A percentile compares a stretch with the other conserved stretches of the same genome.
phyloP scores from a whole-genome alignment of 2,329 filamentous ascomycete genomes.

The Coniochaeta ligniaria region DNA sequence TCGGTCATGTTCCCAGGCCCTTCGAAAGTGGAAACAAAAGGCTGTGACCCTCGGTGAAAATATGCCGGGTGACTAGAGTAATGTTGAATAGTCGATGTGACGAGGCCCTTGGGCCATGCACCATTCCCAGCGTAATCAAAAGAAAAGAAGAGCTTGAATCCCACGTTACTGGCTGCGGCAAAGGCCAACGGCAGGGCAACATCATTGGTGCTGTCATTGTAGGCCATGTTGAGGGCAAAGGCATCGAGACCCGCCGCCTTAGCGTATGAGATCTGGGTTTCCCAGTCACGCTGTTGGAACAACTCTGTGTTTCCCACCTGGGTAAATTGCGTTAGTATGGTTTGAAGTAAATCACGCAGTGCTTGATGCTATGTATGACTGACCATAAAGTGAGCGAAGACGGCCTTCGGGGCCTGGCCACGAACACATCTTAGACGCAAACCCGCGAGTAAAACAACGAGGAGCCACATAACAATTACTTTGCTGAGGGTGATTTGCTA shows the following conservation, averaged over 20 bases:
- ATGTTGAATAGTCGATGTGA: slow-evolving; percentile 17
- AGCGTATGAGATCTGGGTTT: slow-evolving; percentile 23
- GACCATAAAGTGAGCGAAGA: slow-evolving; percentile 21
- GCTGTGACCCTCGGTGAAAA: slow-evolving; percentile 19
- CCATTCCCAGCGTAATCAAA: slow-evolving; percentile 29
- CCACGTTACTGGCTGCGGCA: slow-evolving; percentile 12
- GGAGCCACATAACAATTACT: neutral
- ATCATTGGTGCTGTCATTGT: neutral
- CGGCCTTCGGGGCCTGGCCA: slow-evolving; percentile 4
- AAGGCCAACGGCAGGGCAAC: slow-evolving; percentile 14
- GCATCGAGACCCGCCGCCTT: slow-evolving; percentile 28
- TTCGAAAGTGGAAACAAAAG: slow-evolving; percentile 46
- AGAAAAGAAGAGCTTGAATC: slow-evolving; percentile 24
- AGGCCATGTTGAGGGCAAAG: slow-evolving; percentile 26
- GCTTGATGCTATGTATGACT: no score
- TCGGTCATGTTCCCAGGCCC: slow-evolving; percentile 31
- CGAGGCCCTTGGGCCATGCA: slow-evolving; percentile 17
- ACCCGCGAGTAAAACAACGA: neutral
- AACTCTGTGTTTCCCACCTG: slow-evolving; percentile 17
- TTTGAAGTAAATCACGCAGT: no score
- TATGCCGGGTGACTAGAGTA: slow-evolving; percentile 19
- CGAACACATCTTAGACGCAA: neutral
- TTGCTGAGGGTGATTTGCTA: no score
- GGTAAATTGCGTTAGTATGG: no score
- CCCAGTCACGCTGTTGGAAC: slow-evolving; percentile 16